Percentiles rank a stretch among this genome's conserved stretches.
phyloP scores from a whole-genome alignment of 73 alveolate genomes.

The Urostyla sp. region DNA sequence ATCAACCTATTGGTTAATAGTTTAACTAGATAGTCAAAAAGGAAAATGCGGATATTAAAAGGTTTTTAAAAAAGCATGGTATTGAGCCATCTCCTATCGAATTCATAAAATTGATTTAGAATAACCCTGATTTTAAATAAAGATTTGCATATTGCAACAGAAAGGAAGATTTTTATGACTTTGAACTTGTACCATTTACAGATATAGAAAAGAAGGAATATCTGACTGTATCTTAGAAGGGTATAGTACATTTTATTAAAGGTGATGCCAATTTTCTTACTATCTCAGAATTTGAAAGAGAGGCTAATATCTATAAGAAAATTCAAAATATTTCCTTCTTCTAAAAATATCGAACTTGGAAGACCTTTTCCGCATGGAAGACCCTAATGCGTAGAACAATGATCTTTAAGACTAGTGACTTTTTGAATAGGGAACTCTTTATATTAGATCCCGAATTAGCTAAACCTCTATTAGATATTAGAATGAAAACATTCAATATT shows the following conservation, averaged over 20 bases:
- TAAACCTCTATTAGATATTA: constrained; percentile 78
- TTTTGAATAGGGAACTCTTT: constrained; percentile 79
- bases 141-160: constrained; percentile 88
- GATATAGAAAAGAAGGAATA: constrained; percentile 77
- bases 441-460: constrained; percentile 82
- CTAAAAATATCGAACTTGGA: constrained; percentile 79
- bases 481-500: constrained; percentile 70
- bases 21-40: neutral
- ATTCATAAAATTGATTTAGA: constrained; percentile 77
- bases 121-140: constrained; percentile 84
- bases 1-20: too few species aligned
- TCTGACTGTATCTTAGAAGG: constrained; percentile 88
- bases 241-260: constrained; percentile 84
- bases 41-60: constrained; percentile 28
- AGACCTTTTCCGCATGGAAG: constrained; percentile 90
- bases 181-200: constrained; percentile 85
- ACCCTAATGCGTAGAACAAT: constrained; percentile 84
- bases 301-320: constrained; percentile 72
- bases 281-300: constrained; percentile 91
- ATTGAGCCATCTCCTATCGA: constrained; percentile 83
- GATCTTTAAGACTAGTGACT: constrained; percentile 74
- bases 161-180: constrained; percentile 86
- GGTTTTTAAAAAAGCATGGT: constrained; percentile 22
- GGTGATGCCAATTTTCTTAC: constrained; percentile 82
- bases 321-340: constrained; percentile 81